A percentile compares a stretch with the other conserved stretches of the same genome.
Conservation (phyloP, 805 yeast species). For the Yarrowia hollandica region DNA sequence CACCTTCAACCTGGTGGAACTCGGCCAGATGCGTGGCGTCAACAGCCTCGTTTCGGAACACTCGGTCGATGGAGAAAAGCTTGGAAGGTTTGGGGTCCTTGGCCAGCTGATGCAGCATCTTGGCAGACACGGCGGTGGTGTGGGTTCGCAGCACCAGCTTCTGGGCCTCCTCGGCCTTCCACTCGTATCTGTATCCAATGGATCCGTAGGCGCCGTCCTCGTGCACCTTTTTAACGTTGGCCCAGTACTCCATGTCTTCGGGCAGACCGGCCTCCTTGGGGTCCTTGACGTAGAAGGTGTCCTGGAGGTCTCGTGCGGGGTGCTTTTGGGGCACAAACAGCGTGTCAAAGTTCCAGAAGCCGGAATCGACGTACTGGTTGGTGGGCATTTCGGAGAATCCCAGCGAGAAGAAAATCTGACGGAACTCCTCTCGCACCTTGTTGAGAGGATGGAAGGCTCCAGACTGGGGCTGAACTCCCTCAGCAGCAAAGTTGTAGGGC, state of each 20-base stretch:
- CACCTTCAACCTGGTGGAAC: slow-evolving; percentile 99
- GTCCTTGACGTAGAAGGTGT: slow-evolving; percentile 95
- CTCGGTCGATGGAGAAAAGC: slow-evolving; percentile 94
- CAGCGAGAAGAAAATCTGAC: slow-evolving; percentile 96
- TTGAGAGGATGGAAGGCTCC: slow-evolving; percentile 97
- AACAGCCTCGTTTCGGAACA: slow-evolving; percentile 98
- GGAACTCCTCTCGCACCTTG: slow-evolving; percentile 95
- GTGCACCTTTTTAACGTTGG: slow-evolving; percentile 79
- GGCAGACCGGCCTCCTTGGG: slow-evolving; percentile 82
- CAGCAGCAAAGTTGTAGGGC: slow-evolving; percentile 93
- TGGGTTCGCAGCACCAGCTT: slow-evolving; percentile 95
- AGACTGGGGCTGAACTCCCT: slow-evolving; percentile 79
- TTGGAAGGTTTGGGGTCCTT: slow-evolving; percentile 53
- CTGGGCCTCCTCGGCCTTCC: slow-evolving; percentile 89
- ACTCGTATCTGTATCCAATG: slow-evolving; percentile 96
- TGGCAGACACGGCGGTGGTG: slow-evolving; percentile 91
- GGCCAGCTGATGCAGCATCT: slow-evolving; percentile 84
- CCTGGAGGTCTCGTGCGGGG: slow-evolving; percentile 99
- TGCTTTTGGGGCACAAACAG: slow-evolving; percentile 98
- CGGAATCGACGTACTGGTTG: slow-evolving; percentile 95
- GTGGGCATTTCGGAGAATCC: slow-evolving; percentile 99
- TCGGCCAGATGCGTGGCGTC: slow-evolving; percentile 99
- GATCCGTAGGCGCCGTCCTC: slow-evolving; percentile 90
- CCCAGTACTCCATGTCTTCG: slow-evolving; percentile 74
- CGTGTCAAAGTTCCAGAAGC: slow-evolving; percentile 99